A percentile compares a stretch with the other conserved stretches of the same genome.
phyloP scores from a whole-genome alignment of 331 rosid genomes.

The Ulmus americana region DNA sequence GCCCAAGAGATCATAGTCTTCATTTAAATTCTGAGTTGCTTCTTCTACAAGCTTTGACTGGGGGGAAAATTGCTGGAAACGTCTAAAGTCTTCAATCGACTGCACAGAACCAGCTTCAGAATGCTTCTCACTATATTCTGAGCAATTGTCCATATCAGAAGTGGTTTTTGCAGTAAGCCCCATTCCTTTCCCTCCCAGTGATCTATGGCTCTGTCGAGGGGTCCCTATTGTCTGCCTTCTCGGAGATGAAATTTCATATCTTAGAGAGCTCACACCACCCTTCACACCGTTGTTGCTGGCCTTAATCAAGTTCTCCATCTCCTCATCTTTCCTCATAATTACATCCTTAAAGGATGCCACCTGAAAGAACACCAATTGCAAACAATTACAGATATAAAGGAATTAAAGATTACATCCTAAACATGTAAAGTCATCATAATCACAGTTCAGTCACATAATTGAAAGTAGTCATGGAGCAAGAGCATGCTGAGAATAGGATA shows the following conservation, averaged over 20 bases:
- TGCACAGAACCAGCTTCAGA: constrained; percentile 77
- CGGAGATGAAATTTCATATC: constrained; percentile 61
- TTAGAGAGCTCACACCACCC: constrained; percentile 35
- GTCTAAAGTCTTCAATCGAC: constrained; percentile 59
- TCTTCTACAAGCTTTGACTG: constrained; percentile 36
- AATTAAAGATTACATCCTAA: neutral
- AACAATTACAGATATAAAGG: constrained; percentile 11
- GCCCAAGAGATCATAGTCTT: constrained; percentile 75
- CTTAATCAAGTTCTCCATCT: constrained; percentile 65
- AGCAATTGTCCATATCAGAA: constrained; percentile 66
- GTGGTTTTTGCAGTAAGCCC: constrained; percentile 36
- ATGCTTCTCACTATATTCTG: constrained; percentile 65
- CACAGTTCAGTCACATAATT: neutral
- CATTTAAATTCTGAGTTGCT: constrained; percentile 38
- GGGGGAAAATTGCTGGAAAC: constrained; percentile 34
- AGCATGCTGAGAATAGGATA: neutral
- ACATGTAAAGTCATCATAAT: too few species aligned
- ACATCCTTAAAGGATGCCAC: constrained; percentile 67
- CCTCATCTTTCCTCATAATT: constrained; percentile 69
- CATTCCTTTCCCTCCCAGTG: constrained; percentile 37
- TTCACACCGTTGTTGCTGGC: constrained; percentile 45
- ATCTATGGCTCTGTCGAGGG: constrained; percentile 35
- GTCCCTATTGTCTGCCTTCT: constrained; percentile 51
- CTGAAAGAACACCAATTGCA: constrained; percentile 39
- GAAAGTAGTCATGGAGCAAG: neutral